Evolutionary conservation across 805 yeast species (phyloP), one percentile per base, ranked within the genome.

Genomic region (Ogataea chonburiensis): DNA sequence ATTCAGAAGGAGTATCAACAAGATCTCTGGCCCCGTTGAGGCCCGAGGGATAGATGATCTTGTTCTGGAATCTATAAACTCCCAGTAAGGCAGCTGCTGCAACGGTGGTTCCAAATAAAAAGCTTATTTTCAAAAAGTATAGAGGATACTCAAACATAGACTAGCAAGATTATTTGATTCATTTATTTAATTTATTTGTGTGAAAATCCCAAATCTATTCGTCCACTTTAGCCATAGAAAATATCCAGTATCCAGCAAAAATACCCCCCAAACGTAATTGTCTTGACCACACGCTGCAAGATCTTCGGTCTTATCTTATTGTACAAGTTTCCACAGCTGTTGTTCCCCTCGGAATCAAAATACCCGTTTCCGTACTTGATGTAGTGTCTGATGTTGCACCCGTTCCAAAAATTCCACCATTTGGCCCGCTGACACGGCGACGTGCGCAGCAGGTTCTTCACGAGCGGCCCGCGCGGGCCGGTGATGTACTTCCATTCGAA

Each of bases 381-480:
- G 49, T 78, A 77, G 37, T 75, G 69, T 38, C 96, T 68, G 5
- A 89, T 77, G 8, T 83, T 83, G 63, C 98, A 91, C 2, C 87
- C 81, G 38, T 76, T 71, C 77, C 86, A 74, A 49, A 86, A 70
- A 55, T 91, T 89, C 93, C 95, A 91, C 96, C 96, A 87, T 57
- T 86, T 88, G 43, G 77, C 69, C 22, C 89, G 64, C 56, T 88
- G 94, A 56, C 98, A 91, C 1, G 93, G 79, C 11, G 77, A 71
- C 1, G 64, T 58, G 27, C 98, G 69, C 31, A 70, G 59, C 37
- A 93, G 66, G 53, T 87, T 82, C 61, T 91, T 91, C 37, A 71
- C 67, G 34, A 93, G 59, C 1, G 98, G 98, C 0, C 98, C 98
- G 1, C 74, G 66, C 2, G 98, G 98, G 0, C 98, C 98, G 52